phyloP scores from a whole-genome alignment of 768 basidiomycete species.

The Pisolithus orientalis region DNA sequence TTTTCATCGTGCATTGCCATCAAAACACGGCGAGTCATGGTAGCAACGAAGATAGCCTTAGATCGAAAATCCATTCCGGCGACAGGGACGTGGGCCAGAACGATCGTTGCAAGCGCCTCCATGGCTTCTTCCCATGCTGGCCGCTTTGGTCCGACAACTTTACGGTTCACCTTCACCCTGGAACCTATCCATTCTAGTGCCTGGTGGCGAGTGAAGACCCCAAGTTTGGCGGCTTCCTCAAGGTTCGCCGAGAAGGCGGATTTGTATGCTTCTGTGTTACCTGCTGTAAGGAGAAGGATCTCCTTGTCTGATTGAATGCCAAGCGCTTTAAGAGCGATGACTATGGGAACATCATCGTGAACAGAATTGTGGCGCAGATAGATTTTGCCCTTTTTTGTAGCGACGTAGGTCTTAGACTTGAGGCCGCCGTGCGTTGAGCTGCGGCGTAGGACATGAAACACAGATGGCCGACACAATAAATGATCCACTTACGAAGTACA shows the following conservation, averaged over 20 bases:
- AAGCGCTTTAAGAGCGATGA: conserved; percentile 92
- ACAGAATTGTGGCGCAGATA: conserved; percentile 97
- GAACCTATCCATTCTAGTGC: conserved; percentile 92
- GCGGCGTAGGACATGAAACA: conserved; percentile 6
- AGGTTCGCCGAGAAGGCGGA: conserved; percentile 83
- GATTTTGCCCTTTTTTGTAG: conserved; percentile 90
- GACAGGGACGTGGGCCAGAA: conserved; percentile 94
- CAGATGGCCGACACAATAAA: not conserved
- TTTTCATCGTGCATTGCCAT: conserved; percentile 96
- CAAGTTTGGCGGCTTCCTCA: conserved; percentile 90
- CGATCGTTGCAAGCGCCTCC: conserved; percentile 95
- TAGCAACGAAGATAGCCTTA: conserved; percentile 95
- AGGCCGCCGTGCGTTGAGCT: conserved; percentile 79
- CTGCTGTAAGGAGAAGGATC: conserved; percentile 89
- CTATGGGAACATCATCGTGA: conserved; percentile 95
- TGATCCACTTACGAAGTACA: conserved; percentile 79
- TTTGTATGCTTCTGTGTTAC: conserved; percentile 84
- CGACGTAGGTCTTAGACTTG: conserved; percentile 97
- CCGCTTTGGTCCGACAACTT: conserved; percentile 72
- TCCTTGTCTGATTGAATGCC: conserved; percentile 98
- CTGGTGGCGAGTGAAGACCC: conserved; percentile 87
- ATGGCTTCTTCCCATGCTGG: conserved; percentile 93
- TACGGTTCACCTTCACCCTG: conserved; percentile 84
- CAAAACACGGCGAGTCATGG: conserved; percentile 93
- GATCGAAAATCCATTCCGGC: conserved; percentile 81